phyloP scores from a whole-genome alignment of 2,329 filamentous ascomycete genomes.

The Sporothrix luriei region DNA sequence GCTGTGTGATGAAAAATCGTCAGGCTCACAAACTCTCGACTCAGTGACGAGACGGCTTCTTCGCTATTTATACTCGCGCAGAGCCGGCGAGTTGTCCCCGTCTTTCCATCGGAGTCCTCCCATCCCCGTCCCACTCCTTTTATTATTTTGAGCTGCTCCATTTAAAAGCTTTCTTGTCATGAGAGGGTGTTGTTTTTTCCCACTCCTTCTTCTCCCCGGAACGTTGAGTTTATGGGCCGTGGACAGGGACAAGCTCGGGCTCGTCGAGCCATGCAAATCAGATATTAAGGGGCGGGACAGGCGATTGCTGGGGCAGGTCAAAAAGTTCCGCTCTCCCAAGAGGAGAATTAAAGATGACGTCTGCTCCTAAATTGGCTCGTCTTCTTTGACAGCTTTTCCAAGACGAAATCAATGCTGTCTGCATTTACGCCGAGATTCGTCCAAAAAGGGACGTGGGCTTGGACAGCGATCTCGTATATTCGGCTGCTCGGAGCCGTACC shows the following conservation, averaged over 20 bases:
- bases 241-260: not conserved
- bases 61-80: slow-evolving; percentile 25
- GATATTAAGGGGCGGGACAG: not conserved
- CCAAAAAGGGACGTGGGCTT: slow-evolving; percentile 12
- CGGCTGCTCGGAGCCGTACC: slow-evolving; percentile 1
- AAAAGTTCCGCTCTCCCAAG: slow-evolving; percentile 4
- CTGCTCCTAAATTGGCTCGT: slow-evolving; percentile 1
- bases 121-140: not conserved
- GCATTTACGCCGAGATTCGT: slow-evolving; percentile 24
- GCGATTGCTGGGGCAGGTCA: not conserved
- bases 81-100: not conserved
- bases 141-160: not conserved
- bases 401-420: slow-evolving; percentile 15
- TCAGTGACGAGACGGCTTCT: not conserved
- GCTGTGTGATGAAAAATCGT: not conserved
- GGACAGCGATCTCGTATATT: not conserved
- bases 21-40: not conserved
- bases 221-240: not conserved
- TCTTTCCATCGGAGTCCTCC: not conserved
- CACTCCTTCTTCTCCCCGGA: not conserved
- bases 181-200: no score
- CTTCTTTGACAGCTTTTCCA: not conserved
- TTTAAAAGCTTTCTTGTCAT: slow-evolving; percentile 1
- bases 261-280: not conserved
- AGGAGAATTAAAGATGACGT: slow-evolving; percentile 22